Evolutionary conservation across 2,329 filamentous ascomycete genomes (phyloP), one percentile per base, ranked within the genome.

Genomic region (Aspergillus sp.): DNA sequence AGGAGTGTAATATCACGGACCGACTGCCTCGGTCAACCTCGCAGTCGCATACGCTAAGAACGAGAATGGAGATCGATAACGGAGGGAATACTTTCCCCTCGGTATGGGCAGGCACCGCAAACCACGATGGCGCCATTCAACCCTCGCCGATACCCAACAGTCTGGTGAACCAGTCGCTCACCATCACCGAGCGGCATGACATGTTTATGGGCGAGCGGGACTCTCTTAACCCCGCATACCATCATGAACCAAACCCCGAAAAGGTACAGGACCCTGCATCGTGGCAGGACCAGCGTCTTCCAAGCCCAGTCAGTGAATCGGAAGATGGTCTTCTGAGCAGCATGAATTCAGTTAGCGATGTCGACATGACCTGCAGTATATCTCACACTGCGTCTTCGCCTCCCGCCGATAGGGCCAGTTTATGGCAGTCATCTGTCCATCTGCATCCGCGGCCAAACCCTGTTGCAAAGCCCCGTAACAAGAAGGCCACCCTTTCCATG

Each of bases 401-500:
- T 45, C 47, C 55, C 39, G 49, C 26, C 12, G 22, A 24, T 22
- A 24, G 14, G 12, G 12, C 32, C 14, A 42, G 55, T 18, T 24
- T 12, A 45, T 20, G 10, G 46, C 49, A 20, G 20, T 51, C 55
- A 50, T 56, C 36, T n/a, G 36, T 5, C 16, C 14, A n/a, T 42
- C 6, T 42, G 16, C 36, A 42, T 7, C 14, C 36, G 36, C 36
- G 36, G 36, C 36, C 36, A 3, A 14, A n/a, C 14, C 16, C 14
- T 42, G 36, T 42, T 53, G 36, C 50, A 54, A 50, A 49, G 36
- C 46, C 56, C 16, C 56, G 52, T 24, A 67, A 66, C 49, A 63
- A 68, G 51, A 90, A 89, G 76, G 85, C 85, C 72, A 86, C 84
- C 62, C 89, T 92, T 73, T 90, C 88, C 68, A 91, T 92, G 85